Evolutionary conservation across 768 basidiomycete species (phyloP), one percentile per base, ranked within the genome.

Genomic region (Lentinula guzmanii): DNA sequence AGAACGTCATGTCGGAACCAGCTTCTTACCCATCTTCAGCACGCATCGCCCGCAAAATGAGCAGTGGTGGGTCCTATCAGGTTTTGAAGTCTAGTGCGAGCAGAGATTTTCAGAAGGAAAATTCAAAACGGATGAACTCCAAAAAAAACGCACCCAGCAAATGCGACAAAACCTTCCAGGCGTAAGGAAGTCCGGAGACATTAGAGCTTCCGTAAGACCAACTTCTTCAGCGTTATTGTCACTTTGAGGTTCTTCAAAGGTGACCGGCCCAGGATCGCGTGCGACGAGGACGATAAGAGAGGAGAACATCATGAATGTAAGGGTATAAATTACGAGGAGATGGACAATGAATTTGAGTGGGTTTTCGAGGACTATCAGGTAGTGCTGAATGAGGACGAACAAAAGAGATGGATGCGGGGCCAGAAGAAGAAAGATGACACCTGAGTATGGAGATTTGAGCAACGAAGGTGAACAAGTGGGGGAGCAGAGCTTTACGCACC

Each of bases 1-100:
- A 56, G 51, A 66, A 46, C 70, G 64, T 16, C 37, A 28, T 15
- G 35, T 21, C 46, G 37, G 16, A 11, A 54, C 41, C 39, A 50
- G 53, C n/a, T 45, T 33, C 86, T 60, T 56, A 91, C 91, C 91
- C 89, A 92, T 87, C 74, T 92, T 93, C 42, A 93, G 74, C 10
- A 93, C 87, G 69, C 92, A 93, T 41, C 90, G 81, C 41, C 85
- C 83, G 69, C 91, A 94, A 35, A 81, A 69, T 13, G 78, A 81
- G 68, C 90, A 94, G 67, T 94, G 91, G 68, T 93, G 91, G 1
- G 90, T 73, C 52, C 92, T 79, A 66, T 92, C 90, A 4, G 91
- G 89, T 73, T 89, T 91, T 0, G 89, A 86, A 48, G 78, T 83
- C 81, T 82, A 31, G 41, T 18, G 62, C 42, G 63, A 21, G 50